Evolutionary conservation across 805 yeast species (phyloP).

Genomic region (Spathaspora sp.): DNA sequence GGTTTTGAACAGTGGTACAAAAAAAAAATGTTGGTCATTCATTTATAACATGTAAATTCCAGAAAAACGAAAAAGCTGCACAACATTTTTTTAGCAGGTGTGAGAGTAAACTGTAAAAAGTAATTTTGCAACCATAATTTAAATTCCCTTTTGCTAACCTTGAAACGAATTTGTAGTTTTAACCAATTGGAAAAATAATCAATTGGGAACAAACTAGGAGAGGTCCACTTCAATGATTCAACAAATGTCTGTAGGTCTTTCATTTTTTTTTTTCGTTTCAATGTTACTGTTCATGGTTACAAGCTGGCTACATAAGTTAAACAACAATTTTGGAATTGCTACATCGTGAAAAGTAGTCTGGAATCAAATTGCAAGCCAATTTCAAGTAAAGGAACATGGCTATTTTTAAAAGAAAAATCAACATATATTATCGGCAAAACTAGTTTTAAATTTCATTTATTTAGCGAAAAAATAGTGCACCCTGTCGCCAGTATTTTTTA

Average conservation of each 20-base stretch:
- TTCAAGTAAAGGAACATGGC: no score
- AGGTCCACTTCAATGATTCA: neutral
- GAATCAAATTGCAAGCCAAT: no score
- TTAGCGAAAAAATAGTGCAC: neutral
- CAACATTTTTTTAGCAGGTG: neutral
- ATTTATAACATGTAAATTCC: neutral
- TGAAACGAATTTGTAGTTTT: neutral
- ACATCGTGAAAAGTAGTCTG: no score
- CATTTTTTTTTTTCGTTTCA: no score
- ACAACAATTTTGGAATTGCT: no score
- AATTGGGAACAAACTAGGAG: neutral
- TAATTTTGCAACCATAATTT: neutral
- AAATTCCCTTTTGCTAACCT: neutral
- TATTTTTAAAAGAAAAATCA: no score
- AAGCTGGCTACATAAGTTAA: no score
- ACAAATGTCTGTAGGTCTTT: no score
- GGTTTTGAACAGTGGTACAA: neutral
- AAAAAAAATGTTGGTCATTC: neutral
- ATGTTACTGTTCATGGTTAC: no score
- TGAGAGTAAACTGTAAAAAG: neutral
- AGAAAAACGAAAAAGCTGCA: neutral
- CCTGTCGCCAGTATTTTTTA: neutral
- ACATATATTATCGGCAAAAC: no score
- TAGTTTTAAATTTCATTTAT: no score
- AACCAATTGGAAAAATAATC: neutral